Conservation (phyloP, 208 protist genomes). For the Acanthamoeba rhysodes region DNA sequence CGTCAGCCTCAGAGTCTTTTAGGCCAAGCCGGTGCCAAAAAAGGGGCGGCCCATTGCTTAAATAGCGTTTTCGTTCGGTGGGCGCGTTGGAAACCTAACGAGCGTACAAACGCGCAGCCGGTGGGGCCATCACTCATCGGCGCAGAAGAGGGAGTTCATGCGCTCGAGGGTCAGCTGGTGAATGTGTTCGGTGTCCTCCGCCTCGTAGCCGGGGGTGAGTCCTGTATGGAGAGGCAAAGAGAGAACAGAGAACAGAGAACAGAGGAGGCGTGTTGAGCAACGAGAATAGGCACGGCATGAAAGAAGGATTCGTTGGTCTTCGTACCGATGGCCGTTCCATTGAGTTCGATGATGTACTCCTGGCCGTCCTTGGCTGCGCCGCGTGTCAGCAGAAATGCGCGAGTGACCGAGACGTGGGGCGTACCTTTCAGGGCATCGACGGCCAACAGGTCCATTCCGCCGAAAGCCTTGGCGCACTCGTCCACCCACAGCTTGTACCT, state of each 20-base stretch:
- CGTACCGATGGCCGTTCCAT: constrained; percentile 67
- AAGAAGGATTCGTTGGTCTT: background rate
- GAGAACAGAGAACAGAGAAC: background rate
- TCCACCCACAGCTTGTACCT: constrained; percentile 49
- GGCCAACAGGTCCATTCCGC: constrained; percentile 4
- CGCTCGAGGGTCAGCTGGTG: constrained; percentile 3
- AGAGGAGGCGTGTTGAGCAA: background rate
- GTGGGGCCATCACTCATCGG: too few relatives aligned
- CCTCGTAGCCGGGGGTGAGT: constrained; percentile 26
- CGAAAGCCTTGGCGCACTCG: constrained; percentile 10
- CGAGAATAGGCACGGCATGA: background rate
- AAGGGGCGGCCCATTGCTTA: too few relatives aligned
- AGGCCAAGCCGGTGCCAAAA: too few relatives aligned
- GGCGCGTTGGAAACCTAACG: too few relatives aligned
- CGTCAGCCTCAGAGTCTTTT: too few relatives aligned
- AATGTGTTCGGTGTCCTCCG: constrained; percentile 27
- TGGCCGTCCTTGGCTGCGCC: constrained; percentile 34
- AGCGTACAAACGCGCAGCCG: too few relatives aligned
- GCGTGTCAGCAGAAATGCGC: background rate
- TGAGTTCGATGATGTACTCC: constrained; percentile 74
- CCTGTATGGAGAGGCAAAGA: background rate
- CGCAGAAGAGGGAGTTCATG: background rate
- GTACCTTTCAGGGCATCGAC: background rate
- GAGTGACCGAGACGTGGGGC: background rate
- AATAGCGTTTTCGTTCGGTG: too few relatives aligned